Conservation (phyloP, 2,329 filamentous ascomycete species). For the Dothiorella sarmentorum region DNA sequence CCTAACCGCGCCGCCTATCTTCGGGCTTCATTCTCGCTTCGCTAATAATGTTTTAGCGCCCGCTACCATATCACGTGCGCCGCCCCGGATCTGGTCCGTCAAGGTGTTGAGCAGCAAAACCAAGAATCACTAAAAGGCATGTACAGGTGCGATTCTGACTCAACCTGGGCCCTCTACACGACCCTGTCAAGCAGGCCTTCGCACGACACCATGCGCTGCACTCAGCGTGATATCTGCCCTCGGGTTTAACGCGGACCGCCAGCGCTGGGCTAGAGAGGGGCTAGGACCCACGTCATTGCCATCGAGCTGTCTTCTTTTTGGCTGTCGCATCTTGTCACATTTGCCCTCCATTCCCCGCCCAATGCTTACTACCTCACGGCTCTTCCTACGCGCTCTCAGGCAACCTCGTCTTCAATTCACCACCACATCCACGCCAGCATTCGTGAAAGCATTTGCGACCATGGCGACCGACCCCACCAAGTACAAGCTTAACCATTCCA, state of each 20-base stretch:
- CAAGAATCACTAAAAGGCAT: too few relatives aligned
- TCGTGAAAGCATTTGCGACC: slow-evolving; percentile 40
- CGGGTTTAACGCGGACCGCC: neutral
- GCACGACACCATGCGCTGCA: neutral
- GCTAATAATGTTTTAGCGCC: too few relatives aligned
- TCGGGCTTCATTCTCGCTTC: too few relatives aligned
- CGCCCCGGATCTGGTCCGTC: neutral
- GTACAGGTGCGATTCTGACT: too few relatives aligned
- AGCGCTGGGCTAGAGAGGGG: slow-evolving; percentile 4
- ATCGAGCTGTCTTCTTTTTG: neutral
- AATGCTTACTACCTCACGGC: slow-evolving; percentile 6
- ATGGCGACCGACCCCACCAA: slow-evolving; percentile 57
- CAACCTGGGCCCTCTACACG: too few relatives aligned
- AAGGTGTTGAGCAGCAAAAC: neutral
- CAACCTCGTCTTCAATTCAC: neutral
- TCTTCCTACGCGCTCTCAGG: slow-evolving; percentile 5
- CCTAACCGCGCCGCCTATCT: slow-evolving; percentile 5
- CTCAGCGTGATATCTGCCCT: neutral
- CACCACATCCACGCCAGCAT: slow-evolving; percentile 17
- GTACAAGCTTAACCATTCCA: slow-evolving; percentile 64
- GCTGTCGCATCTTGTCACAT: neutral
- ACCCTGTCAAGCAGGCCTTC: too few relatives aligned
- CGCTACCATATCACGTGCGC: neutral
- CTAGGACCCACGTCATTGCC: slow-evolving; percentile 17
- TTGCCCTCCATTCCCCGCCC: neutral